Base-by-base conservation (phyloP, 768 basidiomycete genomes). In the Exidia glandulosa region DNA sequence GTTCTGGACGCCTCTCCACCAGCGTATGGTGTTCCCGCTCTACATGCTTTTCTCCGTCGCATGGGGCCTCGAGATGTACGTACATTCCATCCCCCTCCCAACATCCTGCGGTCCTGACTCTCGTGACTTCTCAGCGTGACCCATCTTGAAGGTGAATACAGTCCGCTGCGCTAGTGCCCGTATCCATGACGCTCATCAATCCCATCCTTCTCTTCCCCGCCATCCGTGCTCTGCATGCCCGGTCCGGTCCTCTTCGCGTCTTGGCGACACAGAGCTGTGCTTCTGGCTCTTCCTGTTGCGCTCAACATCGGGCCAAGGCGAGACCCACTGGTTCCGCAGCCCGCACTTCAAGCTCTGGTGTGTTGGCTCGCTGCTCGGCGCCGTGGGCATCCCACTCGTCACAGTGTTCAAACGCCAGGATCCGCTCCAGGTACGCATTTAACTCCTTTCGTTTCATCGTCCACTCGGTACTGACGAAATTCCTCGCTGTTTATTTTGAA, bases 271-370 rank as follows among this genome's bases (percentile, higher is more conserved):
- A 90, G 90, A 93, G 65, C 76, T 92, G 0, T 92, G 88, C 66
- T 93, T 93, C 69, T 92, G 90, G 90, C 72, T 91, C 13, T 93
- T 89, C 74, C 80, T 93, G 36, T 75, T 91, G 56, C 87, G 87
- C 60, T 75, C 86, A 0, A 75, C 79, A 23, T 76, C 83, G 1
- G 70, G 71, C 1, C 81, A 86, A 62, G 84, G 81, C 66, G 79
- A 88, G 10, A 31, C 50, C 27, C 50, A 54, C 65, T 93, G 90
- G 90, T 91, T 92, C 74, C 73, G 75, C 19, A 88, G 82, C 66
- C 62, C 74, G 23, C 89, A 90, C 65, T 92, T 90, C 77, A 87
- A 80, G 69, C 74, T 74, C 2, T 92, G 90, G 90, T 71, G 79
- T 16, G 62, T 78, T 29, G 89, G 90, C 12, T 88, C 89, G 7